Evolutionary conservation across 140 eudicot genomes (phyloP).

Genomic region (Anethum foeniculum): DNA sequence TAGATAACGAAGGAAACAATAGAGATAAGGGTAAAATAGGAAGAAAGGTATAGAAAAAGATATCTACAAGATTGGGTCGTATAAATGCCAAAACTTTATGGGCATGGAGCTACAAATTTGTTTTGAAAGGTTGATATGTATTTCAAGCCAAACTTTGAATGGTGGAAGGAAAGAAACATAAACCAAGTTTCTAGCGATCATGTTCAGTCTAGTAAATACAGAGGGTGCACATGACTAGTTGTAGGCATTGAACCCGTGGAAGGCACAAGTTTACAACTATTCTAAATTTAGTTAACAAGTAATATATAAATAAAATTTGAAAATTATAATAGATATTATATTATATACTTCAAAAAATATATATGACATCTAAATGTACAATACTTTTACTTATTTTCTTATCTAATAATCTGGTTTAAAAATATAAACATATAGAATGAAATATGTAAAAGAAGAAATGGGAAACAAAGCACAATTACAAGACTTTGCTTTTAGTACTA

Average conservation of each 20-base stretch:
- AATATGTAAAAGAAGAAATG: neutral
- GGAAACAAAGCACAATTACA: neutral
- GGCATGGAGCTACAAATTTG: conserved; percentile 49
- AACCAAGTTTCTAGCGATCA: neutral
- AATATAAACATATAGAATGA: neutral
- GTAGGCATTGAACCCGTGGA: too few species aligned
- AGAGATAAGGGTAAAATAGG: too few species aligned
- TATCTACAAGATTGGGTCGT: too few species aligned
- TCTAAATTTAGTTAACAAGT: too few species aligned
- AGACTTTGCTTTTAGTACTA: neutral
- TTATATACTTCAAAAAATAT: too few species aligned
- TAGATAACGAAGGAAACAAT: too few species aligned
- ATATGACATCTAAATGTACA: neutral
- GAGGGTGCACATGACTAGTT: neutral
- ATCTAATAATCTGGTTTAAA: neutral
- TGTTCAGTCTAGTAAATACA: neutral
- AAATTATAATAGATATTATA: neutral
- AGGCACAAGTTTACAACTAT: too few species aligned
- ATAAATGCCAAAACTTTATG: too few species aligned
- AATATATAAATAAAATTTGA: too few species aligned
- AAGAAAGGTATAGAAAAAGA: too few species aligned
- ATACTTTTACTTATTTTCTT: neutral
- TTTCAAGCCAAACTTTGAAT: too few species aligned
- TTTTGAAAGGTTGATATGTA: conserved; percentile 47
- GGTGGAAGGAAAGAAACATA: neutral